Base-by-base conservation (phyloP, 768 basidiomycete species). In the Dendrothele bispora region DNA sequence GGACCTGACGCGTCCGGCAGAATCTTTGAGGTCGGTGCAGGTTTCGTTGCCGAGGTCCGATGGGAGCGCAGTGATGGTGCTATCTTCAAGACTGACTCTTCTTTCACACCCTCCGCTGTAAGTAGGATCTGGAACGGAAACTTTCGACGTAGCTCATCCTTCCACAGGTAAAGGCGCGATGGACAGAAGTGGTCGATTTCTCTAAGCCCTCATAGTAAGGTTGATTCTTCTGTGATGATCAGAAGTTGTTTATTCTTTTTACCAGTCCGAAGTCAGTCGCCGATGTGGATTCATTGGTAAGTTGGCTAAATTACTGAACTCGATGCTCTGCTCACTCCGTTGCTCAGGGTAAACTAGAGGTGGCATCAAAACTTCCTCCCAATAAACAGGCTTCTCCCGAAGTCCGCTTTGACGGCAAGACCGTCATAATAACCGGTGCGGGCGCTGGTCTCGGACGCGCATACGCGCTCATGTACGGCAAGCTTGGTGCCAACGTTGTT, bases 31-130 rank as follows among this genome's bases (percentile, higher is more conserved):
- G 78, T 94, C 29, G 97, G 95, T 27, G 97, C 90, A 39, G 95
- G 95, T 3, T 98, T 85, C 62, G 71, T 92, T 45, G 88, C 91
- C 7, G 91, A 97, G 66, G 77, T 98, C 48, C 80, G 97, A 48
- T 98, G 93, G 91, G 91, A 98, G 67, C 79, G 93, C 48, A 89
- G 88, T 64, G 79, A 84, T 54, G 97, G 95, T 43, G 74, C 79
- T 7, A 72, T 95, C 35, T 97, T 95, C 82, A 93, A 84, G 72
- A 86, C 92, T 8, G 94, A 99, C 59, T 74, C 77, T 10, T 83
- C 79, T 26, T 98, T 97, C 64, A 98, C 97, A 0, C 97, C 95
- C 10, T 94, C 92, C 22, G 95, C 97, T 45, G 95, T 91, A 60
- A 49, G 77, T 62, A 22, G 14, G 51, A 1, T 4, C 25, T 29